phyloP scores from a whole-genome alignment of 1,139 yeast genomes.

The Blastobotrys persicus region DNA sequence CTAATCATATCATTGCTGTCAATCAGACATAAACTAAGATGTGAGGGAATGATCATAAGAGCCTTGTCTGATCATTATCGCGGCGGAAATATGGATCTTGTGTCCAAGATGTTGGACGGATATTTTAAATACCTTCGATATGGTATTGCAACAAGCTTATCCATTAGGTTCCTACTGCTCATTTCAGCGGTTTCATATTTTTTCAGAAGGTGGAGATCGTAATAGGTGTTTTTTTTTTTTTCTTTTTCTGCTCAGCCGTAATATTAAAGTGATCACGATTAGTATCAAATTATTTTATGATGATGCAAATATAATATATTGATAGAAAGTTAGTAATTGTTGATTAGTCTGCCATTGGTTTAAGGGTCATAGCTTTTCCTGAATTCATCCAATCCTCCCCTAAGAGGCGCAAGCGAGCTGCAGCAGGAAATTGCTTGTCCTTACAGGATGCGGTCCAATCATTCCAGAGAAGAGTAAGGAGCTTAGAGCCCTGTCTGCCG shows the following conservation, averaged over 20 bases:
- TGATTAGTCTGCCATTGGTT: constrained; percentile 22
- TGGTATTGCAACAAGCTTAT: constrained; percentile 12
- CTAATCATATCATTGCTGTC: constrained; percentile 20
- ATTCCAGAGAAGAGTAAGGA: constrained; percentile 47
- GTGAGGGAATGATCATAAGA: background rate
- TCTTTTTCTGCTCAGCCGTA: no score
- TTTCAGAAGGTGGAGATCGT: background rate
- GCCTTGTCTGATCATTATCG: constrained; percentile 7
- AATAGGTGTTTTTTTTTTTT: background rate
- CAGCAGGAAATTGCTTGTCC: constrained; percentile 63
- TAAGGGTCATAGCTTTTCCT: constrained; percentile 40
- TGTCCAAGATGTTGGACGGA: constrained; percentile 16
- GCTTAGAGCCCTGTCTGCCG: constrained; percentile 67
- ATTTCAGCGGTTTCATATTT: background rate
- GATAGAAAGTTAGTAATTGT: no score
- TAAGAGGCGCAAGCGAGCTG: constrained; percentile 67
- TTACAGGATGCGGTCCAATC: constrained; percentile 53
- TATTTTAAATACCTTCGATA: constrained; percentile 15
- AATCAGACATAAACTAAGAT: constrained; percentile 9
- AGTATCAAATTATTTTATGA: no score
- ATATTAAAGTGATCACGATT: no score
- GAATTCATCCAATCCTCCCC: constrained; percentile 70
- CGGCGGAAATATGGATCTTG: constrained; percentile 17
- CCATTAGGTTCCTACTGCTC: constrained; percentile 1
- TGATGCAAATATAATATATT: constrained; percentile 12